Conservation (phyloP, 2,329 filamentous ascomycete genomes). For the Phaeophleospora eucalypticola region DNA sequence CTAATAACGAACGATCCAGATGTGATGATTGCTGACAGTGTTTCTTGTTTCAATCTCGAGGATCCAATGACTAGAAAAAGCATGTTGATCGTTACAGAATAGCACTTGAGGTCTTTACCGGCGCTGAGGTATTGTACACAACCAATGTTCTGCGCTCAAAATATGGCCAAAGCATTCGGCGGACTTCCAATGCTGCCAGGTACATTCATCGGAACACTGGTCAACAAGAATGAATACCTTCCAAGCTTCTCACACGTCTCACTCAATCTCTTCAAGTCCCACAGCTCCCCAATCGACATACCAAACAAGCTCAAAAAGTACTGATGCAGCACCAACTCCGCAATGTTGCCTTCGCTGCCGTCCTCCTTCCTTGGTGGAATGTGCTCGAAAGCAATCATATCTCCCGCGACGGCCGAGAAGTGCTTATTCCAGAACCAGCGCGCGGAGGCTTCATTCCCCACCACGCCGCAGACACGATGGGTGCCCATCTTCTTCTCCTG, state of each 20-base stretch:
- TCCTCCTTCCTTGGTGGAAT: conserved; percentile 29
- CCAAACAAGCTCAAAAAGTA: conserved; percentile 41
- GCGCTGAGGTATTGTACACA: no score
- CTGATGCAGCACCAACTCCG: conserved; percentile 35
- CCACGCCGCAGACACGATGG: conserved; percentile 37
- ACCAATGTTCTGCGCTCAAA: no score
- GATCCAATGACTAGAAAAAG: no score
- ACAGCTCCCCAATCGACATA: conserved; percentile 45
- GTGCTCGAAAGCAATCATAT: conserved; percentile 51
- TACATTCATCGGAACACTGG: conserved; percentile 43
- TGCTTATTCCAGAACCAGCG: conserved; percentile 57
- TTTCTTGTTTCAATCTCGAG: no score
- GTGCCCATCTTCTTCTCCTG: conserved; percentile 41
- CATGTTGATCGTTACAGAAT: no score
- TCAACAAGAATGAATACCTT: conserved; percentile 44
- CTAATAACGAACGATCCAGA: no score
- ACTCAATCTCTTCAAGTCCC: conserved; percentile 41
- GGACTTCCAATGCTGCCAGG: conserved; percentile 34
- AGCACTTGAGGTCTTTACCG: no score
- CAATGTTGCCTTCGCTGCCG: conserved; percentile 23
- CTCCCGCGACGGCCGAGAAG: conserved; percentile 55
- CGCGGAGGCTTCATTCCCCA: conserved; percentile 47
- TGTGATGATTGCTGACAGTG: no score
- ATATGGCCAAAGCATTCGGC: conserved; percentile 34
- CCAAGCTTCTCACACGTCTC: conserved; percentile 36